Base-by-base conservation (phyloP, 2,329 filamentous ascomycete species). In the Aureobasidium sp. region DNA sequence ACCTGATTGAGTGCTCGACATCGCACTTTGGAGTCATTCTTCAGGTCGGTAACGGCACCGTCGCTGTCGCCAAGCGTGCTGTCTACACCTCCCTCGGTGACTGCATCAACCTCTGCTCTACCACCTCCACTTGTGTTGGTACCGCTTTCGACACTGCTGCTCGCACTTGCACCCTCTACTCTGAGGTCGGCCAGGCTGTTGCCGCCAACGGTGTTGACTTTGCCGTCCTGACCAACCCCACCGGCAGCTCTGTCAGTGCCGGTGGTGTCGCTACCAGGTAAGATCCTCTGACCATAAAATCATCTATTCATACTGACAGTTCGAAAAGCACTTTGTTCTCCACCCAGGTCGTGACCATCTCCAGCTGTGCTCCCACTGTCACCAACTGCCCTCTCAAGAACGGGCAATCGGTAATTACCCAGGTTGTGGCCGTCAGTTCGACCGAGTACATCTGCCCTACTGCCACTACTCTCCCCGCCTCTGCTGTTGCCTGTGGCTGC, bases 401-500 rank as follows among this genome's bases (percentile, higher is more conserved):
- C 37, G 45, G 52, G 22, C 9, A 11, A 9, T 31, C 12, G 33
- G 54, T 52, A 3, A 19, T 58, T 9, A 52, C 61, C 17, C 45
- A 57, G 35, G 29, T 50, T 5, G 11, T 62, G 15, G 22, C 60
- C 8, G 53, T 58, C 12, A 14, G 27, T 15, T n/a, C 35, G 6
- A 57, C 61, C 9, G 40, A 29, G 33, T 52, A 53, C n/a, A 22
- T 39, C 33, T 53, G 45, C 45, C 45, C 45, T 17, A 9, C 45
- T 11, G 45, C 45, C 14, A 52, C 49, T 12, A 15, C 22, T 3
- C 14, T 49, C 12, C 54, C 61, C 15, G 63, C 61, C 40, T 70
- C 63, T 48, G 64, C 61, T 69, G 70, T 66, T 70, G 69, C 66
- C 67, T 68, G 64, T 62, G 52, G 49, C 12, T 58, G 52, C 24